A percentile compares a stretch with the other conserved stretches of the same genome.
Conservation (phyloP, 2,329 filamentous ascomycete genomes). For the Sporothrix protearum region DNA sequence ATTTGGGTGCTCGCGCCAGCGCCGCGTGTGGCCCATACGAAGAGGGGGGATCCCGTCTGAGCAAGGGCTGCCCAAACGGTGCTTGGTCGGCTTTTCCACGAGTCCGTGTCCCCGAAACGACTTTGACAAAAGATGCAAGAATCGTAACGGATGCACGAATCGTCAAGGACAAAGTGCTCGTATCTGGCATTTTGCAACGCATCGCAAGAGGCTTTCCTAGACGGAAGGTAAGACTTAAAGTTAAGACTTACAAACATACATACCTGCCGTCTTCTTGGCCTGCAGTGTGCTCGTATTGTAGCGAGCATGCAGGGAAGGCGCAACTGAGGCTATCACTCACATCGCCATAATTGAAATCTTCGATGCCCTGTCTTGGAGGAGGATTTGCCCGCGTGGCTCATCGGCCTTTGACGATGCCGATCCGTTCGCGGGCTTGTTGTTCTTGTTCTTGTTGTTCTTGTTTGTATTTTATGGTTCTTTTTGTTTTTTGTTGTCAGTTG, state of each 20-base stretch:
- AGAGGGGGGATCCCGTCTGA: too few species aligned
- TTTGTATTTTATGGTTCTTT: not conserved
- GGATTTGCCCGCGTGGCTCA: not conserved
- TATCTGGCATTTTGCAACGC: not conserved
- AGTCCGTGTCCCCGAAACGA: slow-evolving; percentile 5
- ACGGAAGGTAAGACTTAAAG: too few species aligned
- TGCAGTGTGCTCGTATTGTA: not conserved
- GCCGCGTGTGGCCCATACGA: too few species aligned
- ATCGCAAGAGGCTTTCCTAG: not conserved
- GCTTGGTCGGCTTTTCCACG: not conserved
- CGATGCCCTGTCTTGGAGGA: not conserved
- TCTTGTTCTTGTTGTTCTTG: too few species aligned
- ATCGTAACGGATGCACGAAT: not conserved
- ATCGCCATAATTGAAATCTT: not conserved
- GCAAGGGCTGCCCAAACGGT: not conserved
- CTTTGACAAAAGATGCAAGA: not conserved
- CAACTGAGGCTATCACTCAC: not conserved
- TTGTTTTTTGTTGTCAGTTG: not conserved
- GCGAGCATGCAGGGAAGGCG: not conserved
- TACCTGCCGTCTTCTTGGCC: not conserved
- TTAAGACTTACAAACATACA: too few species aligned
- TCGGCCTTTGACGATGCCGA: not conserved
- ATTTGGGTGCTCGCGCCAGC: not conserved
- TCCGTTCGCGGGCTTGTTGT: not conserved
- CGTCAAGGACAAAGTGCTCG: not conserved